These are phyloP conservation scores for Botrytis pseudocinerea DNA, from an alignment of 2,329 filamentous ascomycete species.

Conservation along the genomic window DNA sequence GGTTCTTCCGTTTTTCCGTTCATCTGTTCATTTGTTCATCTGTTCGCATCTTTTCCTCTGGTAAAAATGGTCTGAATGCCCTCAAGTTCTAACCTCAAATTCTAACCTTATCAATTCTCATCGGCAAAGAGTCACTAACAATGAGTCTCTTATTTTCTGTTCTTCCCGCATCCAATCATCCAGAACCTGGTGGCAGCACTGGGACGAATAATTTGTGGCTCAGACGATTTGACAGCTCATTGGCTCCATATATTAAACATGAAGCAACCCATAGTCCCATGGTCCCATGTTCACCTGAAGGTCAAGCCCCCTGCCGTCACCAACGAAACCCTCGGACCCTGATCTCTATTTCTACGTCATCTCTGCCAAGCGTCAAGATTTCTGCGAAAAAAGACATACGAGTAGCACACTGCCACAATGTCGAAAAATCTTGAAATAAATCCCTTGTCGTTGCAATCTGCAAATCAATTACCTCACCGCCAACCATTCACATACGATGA, in stretches of 20 bases:
- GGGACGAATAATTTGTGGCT: slow-evolving; percentile 7
- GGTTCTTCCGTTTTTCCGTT: not conserved
- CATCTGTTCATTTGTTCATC: not conserved
- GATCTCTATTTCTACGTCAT: slow-evolving; percentile 14
- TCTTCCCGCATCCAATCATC: not conserved
- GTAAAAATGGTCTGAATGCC: not conserved
- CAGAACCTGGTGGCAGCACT: not conserved
- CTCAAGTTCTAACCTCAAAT: not conserved
- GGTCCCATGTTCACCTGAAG: not conserved
- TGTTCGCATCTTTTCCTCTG: not conserved
- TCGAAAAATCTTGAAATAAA: slow-evolving; percentile 9
- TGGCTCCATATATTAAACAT: slow-evolving; percentile 14
- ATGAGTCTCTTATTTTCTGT: not conserved
- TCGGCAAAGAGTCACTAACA: not conserved
- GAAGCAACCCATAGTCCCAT: not conserved
- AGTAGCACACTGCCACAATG: not conserved
- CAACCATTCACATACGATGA: slow-evolving; percentile 9
- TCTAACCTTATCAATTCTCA: not conserved
- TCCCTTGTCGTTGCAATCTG: not conserved
- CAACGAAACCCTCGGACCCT: not conserved
- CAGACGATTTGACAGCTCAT: slow-evolving; percentile 12
- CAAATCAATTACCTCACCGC: slow-evolving; percentile 8
- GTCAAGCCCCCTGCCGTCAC: not conserved
- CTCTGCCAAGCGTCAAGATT: slow-evolving; percentile 12
- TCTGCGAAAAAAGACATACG: not conserved